Evolutionary conservation across 2,329 filamentous ascomycete species (phyloP), one percentile per base, ranked within the genome.

Genomic region (Aspergillus sp.): DNA sequence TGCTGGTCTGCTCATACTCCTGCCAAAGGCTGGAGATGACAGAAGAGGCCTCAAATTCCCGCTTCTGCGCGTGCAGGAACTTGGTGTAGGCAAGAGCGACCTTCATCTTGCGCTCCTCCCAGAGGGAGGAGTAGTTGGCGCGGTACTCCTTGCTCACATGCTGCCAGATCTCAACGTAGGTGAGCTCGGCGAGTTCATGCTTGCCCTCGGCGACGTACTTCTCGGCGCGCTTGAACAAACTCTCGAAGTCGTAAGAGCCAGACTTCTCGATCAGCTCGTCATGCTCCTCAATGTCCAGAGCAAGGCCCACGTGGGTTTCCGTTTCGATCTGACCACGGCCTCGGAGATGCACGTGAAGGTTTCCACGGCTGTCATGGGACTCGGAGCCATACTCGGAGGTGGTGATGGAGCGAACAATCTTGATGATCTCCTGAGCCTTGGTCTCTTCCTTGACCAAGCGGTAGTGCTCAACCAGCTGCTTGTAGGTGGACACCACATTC

Each of bases 161-260:
- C 67, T 81, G 78, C 82, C 82, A 84, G 6, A 82, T 74, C 59
- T 83, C 78, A 18, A 83, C 75, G 51, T 82, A 84, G 2, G 73
- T 73, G 49, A 75, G 72, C 63, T 84, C 81, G 0, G 81, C 80
- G 16, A 64, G 74, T 58, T 67, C 72, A 61, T 66, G 62, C 58
- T 67, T 62, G 20, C 73, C 69, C 42, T 72, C 67, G 1, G 74
- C 67, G 14, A 71, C 60, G 58, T 78, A 75, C 9, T 71, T 71
- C 55, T 80, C 71, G 2, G 78, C 80, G 32, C 70, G 68, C 20
- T 68, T 69, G 39, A 81, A 66, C 12, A 77, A 69, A 2, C 69
- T 63, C 18, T 74, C 69, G 32, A 77, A 79, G 52, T 61, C 69
- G 57, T 57, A 71, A 52, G 60, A 68, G 56, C 56, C 70, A 49